Base-by-base conservation (phyloP, 768 basidiomycete species). In the Mycena indigotica region DNA sequence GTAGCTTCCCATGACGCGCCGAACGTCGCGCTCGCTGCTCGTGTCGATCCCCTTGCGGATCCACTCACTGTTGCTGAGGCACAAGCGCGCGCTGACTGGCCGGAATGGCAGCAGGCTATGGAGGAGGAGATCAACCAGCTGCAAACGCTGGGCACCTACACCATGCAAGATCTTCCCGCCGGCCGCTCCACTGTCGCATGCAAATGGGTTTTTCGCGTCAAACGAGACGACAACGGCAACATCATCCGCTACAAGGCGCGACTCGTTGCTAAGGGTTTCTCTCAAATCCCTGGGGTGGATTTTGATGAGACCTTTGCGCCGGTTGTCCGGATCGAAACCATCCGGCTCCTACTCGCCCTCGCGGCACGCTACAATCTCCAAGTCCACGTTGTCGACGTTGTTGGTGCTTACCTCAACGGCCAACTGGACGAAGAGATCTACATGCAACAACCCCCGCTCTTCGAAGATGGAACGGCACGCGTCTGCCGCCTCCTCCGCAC, bases 281-380 rank as follows among this genome's bases (percentile, higher is more conserved):
- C 66, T 0, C 75, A 77, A 52, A 60, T 67, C 13, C 67, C 66
- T 5, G 73, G 75, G 15, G 35, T 72, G 19, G 73, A 73, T 52
- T 74, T 60, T 44, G 50, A 50, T 44, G 57, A 65, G n/a, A 57
- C 44, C 4, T 65, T 50, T 28, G 52, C 63, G 0, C 56, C 60
- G 2, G 63, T 65, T 51, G 63, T 59, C 28, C 48, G 60, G 13
- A 12, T 56, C 28, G 57, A 55, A 35, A 61, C 60, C 4, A 53
- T 62, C 26, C 63, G 63, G 1, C 44, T 63, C 21, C 50, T 62
- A 6, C 56, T 75, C 10, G 65, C 72, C 1, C 39, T 73, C 32
- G 69, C 75, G 3, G 72, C 73, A 0, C 17, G 23, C 0, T 38
- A 66, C 13, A 60, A 69, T 50, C 69, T 71, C 59, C 65, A 73